Percentiles rank a stretch among this genome's conserved stretches.
Evolutionary conservation across 2,329 filamentous ascomycete genomes (phyloP).

Genomic region (Calonectria hawksworthii): DNA sequence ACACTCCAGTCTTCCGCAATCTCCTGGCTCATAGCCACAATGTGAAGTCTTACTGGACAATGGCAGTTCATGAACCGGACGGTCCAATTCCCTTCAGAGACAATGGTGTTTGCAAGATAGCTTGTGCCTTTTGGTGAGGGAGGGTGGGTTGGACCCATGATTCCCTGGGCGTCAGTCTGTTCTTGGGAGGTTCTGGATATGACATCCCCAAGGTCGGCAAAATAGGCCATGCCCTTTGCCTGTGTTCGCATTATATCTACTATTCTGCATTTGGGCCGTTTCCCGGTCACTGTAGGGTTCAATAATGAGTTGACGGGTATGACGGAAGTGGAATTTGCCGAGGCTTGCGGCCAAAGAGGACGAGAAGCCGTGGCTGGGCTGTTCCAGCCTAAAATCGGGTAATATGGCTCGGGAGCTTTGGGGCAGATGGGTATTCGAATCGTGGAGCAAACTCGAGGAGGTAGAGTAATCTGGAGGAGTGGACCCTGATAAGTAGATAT

Average conservation of each 20-base stretch:
- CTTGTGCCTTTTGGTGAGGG: not conserved
- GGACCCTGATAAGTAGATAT: not conserved
- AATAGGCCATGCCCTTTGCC: not conserved
- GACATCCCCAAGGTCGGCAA: not conserved
- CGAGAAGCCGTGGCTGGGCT: not conserved
- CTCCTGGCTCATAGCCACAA: not conserved
- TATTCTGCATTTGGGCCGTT: not conserved
- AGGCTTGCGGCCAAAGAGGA: not conserved
- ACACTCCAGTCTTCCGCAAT: not conserved
- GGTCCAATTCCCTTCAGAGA: not conserved
- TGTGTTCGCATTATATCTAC: not conserved
- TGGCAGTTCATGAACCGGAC: not conserved
- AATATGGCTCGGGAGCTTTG: not conserved
- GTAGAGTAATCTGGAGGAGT: not conserved
- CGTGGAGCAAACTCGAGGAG: not conserved
- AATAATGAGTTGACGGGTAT: not conserved
- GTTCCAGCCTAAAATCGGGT: not conserved
- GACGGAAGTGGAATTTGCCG: not conserved
- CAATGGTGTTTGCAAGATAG: not conserved
- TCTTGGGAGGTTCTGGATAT: not conserved
- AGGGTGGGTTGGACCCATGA: not conserved
- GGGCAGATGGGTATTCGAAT: not conserved
- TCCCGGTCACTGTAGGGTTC: not conserved
- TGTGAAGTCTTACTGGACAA: not conserved
- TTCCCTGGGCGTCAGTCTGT: not conserved